These are phyloP conservation scores for Fusarium algeriense DNA, from an alignment of 2,329 filamentous ascomycete species.

Conservation along the genomic window DNA sequence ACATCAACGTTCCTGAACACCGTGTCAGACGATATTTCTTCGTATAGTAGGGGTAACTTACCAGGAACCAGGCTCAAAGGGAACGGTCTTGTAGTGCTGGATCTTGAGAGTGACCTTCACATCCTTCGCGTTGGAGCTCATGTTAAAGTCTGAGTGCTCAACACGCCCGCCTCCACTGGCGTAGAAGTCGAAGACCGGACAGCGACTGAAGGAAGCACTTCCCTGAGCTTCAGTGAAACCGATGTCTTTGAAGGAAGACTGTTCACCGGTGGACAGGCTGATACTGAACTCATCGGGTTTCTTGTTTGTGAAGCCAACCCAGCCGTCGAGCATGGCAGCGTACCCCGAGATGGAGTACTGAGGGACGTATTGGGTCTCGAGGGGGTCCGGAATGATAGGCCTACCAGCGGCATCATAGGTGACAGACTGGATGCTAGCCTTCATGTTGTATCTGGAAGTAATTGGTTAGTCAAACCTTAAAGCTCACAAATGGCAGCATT, in stretches of 20 bases:
- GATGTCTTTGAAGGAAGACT: neutral
- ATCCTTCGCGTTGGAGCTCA: neutral
- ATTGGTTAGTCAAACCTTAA: neutral
- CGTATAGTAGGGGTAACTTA: rapidly evolving
- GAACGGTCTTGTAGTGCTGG: neutral
- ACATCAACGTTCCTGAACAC: neutral
- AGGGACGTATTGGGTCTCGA: neutral
- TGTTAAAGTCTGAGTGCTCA: neutral
- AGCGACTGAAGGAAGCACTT: neutral
- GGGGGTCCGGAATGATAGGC: neutral
- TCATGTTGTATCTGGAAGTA: neutral
- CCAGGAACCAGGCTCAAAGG: neutral
- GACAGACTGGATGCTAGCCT: neutral
- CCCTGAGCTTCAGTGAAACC: neutral
- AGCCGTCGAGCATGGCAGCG: neutral
- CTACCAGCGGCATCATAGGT: neutral
- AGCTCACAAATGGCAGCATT: rapidly evolving
- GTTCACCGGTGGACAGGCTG: neutral
- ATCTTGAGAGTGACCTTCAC: neutral
- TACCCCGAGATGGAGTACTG: neutral
- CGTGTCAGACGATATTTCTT: rapidly evolving
- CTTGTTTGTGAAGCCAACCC: neutral
- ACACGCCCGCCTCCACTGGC: neutral
- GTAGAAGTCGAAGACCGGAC: neutral
- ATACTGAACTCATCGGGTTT: neutral